Conservation (phyloP, 495 filamentous ascomycete genomes). For the Daldinia loculata region DNA sequence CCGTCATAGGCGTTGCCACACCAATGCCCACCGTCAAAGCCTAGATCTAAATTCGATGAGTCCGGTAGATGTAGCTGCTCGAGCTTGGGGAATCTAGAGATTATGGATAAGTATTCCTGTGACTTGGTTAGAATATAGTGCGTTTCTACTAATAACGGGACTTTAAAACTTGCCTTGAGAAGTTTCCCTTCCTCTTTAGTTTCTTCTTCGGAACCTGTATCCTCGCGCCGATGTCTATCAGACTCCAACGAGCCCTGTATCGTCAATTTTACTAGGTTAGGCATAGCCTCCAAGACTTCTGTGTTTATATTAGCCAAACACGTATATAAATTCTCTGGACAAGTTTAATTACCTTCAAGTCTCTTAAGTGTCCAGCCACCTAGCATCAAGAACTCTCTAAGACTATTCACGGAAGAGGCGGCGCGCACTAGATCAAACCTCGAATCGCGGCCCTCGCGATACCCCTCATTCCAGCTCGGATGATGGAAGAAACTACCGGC, state of each 20-base stretch:
- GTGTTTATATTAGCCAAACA: not conserved
- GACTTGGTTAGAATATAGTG: not conserved
- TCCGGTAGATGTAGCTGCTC: not conserved
- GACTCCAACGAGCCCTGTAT: not conserved
- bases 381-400: not conserved
- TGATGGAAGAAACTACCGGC: not conserved
- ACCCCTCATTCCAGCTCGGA: not conserved
- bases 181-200: not conserved
- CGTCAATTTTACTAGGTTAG: not conserved
- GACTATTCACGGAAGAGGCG: not conserved
- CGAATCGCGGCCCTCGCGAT: not conserved
- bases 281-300: not conserved
- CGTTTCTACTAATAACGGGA: not conserved
- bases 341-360: not conserved
- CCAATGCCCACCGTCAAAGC: not conserved
- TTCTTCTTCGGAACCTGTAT: not conserved
- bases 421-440: not conserved
- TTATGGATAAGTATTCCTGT: not conserved
- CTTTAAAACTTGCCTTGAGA: not conserved
- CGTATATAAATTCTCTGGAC: not conserved
- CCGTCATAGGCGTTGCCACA: not conserved
- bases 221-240: not conserved
- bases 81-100: not conserved
- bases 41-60: not conserved
- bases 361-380: not conserved